Evolutionary conservation across 202 grass and related monocot species (phyloP), one percentile per base, ranked within the genome.

Genomic region (Sporobolus alterniflorus): DNA sequence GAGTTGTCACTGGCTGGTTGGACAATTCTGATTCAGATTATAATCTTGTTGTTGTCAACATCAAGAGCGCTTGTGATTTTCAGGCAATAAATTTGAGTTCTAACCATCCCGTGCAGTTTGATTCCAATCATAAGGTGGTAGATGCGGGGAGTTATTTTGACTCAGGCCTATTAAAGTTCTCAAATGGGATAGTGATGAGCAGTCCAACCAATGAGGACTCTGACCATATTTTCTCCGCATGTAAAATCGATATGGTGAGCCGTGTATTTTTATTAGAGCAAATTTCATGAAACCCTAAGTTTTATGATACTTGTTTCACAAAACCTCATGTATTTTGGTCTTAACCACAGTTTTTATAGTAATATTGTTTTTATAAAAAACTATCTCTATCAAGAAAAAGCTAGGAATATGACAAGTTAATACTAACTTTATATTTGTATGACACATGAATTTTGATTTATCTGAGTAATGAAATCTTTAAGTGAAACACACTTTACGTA

Each of bases 1-100:
- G 17, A 59, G 64, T 49, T 69, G 64, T 15, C 17, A 39, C 3
- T 16, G 82, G 82, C 0, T 7, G 0, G 29, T 26, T 69, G 30
- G 2, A 48, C 11, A 17, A 22, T 41, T 41, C 22, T 2, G 20
- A 83, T 66, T 75, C 24, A 18, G 11, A 32, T 1, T 52, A 34
- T 41, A 64, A 75, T 46, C 24, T 83, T 31, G 47, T 34, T 25
- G 18, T 75, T 43, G 47, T 83, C 61, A 55, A 21, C 3, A 64
- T 43, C 17, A 9, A 10, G 49, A 31, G 8, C 34, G 13, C 21
- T 17, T 7, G 1, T 75, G 20, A 8, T 66, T 14, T 74, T 32
- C 18, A 9, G 11, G 25, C 22, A 56, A 12, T 26, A 43, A 2
- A 40, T 43, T 36, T 83, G 17, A 70, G 51, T 81, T 17, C 51